Evolutionary conservation across 2,329 filamentous ascomycete genomes (phyloP), one percentile per base, ranked within the genome.

Genomic region (Exophiala sideris): DNA sequence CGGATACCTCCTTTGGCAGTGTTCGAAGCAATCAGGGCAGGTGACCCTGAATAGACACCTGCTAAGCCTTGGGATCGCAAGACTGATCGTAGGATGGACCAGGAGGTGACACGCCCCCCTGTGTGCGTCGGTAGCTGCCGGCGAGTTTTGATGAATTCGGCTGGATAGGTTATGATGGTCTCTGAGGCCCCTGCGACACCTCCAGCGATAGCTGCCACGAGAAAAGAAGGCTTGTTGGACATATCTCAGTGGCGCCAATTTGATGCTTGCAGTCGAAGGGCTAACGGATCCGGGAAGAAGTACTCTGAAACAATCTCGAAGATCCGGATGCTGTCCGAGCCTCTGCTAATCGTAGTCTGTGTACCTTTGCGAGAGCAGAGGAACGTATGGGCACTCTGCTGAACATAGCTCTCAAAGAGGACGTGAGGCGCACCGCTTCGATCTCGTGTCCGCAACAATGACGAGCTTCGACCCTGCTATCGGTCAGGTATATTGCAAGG

Each of bases 91-190:
- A 46, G 32, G 16, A 34, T 34, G 18, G 24, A 14, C 16, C 32
- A 5, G 12, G 20, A 32, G 9, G 44, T 32, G 9, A 11, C 10
- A 6, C 21, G 44, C 11, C 44, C 16, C 21, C 33, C 14, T 9
- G n/a, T 45, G 33, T 14, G n/a, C 9, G 36, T 12, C 29, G 47
- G 47, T n/a, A 49, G 47, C 47, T 49, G 47, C 41, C 47, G 14
- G 11, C 35, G 38, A 24, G 47, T 49, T 40, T 49, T 49, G 36
- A 49, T 20, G 21, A 40, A 49, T 21, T 49, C 47, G 16, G 47
- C 38, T 11, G 47, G 47, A 35, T 49, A 49, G 38, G 47, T 49
- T 18, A 49, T 32, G 12, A 49, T 24, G n/a, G 47, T 49, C 35
- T 49, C 47, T 10, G 47, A 32, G 14, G 47, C 47, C 21, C 47